phyloP scores from a whole-genome alignment of 768 basidiomycete genomes.

The Mycena vulgaris region DNA sequence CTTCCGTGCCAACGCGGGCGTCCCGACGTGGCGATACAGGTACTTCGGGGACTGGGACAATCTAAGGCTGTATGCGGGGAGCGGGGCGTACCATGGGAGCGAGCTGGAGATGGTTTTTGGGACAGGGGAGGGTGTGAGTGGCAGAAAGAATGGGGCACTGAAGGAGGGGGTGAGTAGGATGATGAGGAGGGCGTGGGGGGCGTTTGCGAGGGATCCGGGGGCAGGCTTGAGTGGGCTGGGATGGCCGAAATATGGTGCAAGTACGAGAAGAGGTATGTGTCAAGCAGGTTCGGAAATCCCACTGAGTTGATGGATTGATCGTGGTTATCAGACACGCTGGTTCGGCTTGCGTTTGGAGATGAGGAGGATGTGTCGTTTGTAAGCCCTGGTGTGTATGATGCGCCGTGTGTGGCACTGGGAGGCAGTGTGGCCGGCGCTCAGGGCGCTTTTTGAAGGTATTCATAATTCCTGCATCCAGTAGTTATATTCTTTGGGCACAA shows the following conservation, averaged over 20 bases:
- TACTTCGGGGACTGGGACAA: constrained; percentile 30
- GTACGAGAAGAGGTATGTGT: constrained; percentile 11
- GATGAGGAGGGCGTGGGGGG: constrained; percentile 20
- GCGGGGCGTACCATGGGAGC: constrained; percentile 30
- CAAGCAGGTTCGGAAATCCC: neutral
- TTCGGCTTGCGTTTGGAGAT: constrained; percentile 24
- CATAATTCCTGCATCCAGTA: no score
- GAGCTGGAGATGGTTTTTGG: constrained; percentile 28
- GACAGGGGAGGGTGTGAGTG: constrained; percentile 20
- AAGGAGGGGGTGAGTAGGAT: constrained; percentile 19
- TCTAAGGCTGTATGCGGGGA: constrained; percentile 23
- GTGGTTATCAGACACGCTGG: constrained; percentile 15
- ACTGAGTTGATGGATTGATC: neutral
- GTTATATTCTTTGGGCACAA: no score
- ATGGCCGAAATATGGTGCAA: constrained; percentile 24
- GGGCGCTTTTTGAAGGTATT: constrained; percentile 20
- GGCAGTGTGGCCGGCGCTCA: constrained; percentile 23
- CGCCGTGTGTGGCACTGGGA: constrained; percentile 15
- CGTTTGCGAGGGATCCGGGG: constrained; percentile 28
- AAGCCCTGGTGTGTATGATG: constrained; percentile 25
- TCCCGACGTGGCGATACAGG: constrained; percentile 27
- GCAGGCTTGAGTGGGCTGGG: constrained; percentile 11
- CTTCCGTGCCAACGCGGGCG: constrained; percentile 13
- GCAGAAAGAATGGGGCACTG: neutral
- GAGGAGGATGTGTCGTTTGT: constrained; percentile 15